Percentiles rank a stretch among this genome's conserved stretches.
Evolutionary conservation across 169 alveolate genomes (phyloP).

Genomic region (Cryptosporidium canis): DNA sequence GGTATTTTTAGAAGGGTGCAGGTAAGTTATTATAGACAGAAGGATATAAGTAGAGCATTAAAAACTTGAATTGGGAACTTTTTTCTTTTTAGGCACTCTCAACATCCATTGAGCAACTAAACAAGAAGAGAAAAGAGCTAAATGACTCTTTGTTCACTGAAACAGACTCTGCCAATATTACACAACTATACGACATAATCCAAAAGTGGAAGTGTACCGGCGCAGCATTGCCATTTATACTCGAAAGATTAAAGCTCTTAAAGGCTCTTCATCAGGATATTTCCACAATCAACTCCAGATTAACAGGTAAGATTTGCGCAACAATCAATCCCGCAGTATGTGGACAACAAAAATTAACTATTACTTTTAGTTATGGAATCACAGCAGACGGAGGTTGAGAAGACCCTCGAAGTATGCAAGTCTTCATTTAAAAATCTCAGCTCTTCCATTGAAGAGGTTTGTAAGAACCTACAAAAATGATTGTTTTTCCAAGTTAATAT

Average conservation of each 20-base stretch:
- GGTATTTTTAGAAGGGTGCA: constrained; percentile 77
- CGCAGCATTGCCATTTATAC: constrained; percentile 49
- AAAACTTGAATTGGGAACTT: background rate
- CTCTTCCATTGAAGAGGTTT: constrained; percentile 24
- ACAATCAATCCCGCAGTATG: background rate
- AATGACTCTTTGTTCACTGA: constrained; percentile 56
- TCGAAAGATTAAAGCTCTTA: constrained; percentile 51
- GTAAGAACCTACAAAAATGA: constrained; percentile 35
- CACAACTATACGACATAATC: constrained; percentile 53
- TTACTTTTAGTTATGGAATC: constrained; percentile 49
- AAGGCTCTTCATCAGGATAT: constrained; percentile 50
- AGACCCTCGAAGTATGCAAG: constrained; percentile 41
- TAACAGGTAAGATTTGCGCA: constrained; percentile 8
- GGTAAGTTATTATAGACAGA: constrained; percentile 2
- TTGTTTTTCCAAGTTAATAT: background rate
- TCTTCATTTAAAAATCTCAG: constrained; percentile 26
- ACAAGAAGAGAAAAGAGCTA: constrained; percentile 55
- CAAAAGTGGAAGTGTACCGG: constrained; percentile 67
- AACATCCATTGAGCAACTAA: constrained; percentile 61
- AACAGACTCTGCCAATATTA: constrained; percentile 47
- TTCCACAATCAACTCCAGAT: constrained; percentile 42
- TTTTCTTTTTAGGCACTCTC: constrained; percentile 34
- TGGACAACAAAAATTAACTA: background rate
- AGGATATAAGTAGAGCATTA: background rate
- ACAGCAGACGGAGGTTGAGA: constrained; percentile 58